A percentile compares a stretch with the other conserved stretches of the same genome.
phyloP scores from a whole-genome alignment of 2,329 filamentous ascomycete genomes.

The Talaromyces piceae region DNA sequence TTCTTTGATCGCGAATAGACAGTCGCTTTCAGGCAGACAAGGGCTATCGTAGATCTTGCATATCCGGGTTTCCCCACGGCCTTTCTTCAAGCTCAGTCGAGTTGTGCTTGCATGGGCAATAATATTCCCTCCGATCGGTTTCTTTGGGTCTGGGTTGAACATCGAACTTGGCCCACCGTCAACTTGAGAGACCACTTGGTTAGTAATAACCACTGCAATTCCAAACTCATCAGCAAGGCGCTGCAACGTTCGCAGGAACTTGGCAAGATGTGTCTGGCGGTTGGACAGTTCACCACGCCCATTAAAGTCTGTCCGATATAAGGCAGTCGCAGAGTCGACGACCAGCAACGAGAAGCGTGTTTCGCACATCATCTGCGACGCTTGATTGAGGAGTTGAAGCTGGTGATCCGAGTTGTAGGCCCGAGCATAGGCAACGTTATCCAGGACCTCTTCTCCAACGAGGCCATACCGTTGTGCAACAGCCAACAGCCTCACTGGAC shows the following conservation, averaged over 20 bases:
- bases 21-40: slow-evolving; percentile 92
- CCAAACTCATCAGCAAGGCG: slow-evolving; percentile 67
- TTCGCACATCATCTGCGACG: slow-evolving; percentile 98
- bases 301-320: slow-evolving; percentile 94
- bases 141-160: slow-evolving; percentile 99
- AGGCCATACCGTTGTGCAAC: slow-evolving; percentile 92
- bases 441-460: slow-evolving; percentile 91
- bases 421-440: slow-evolving; percentile 96
- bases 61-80: slow-evolving; percentile 86
- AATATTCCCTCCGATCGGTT: slow-evolving; percentile 97
- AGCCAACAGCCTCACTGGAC: slow-evolving; percentile 80
- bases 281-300: slow-evolving; percentile 96
- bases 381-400: slow-evolving; percentile 87
- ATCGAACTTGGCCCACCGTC: slow-evolving; percentile 93
- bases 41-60: slow-evolving; percentile 99
- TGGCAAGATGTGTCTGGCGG: slow-evolving; percentile 57
- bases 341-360: slow-evolving; percentile 93
- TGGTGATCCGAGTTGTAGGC: slow-evolving; percentile 99
- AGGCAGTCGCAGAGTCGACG: slow-evolving; percentile 88
- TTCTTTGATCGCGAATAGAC: slow-evolving; percentile 92
- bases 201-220: slow-evolving; percentile 96
- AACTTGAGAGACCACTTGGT: slow-evolving; percentile 96
- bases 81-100: slow-evolving; percentile 89
- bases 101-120: slow-evolving; percentile 97
- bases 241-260: slow-evolving; percentile 43